A percentile compares a stretch with the other conserved stretches of the same genome.
phyloP scores from a whole-genome alignment of 345 rosid genomes.

The Gossypium mustelinum region DNA sequence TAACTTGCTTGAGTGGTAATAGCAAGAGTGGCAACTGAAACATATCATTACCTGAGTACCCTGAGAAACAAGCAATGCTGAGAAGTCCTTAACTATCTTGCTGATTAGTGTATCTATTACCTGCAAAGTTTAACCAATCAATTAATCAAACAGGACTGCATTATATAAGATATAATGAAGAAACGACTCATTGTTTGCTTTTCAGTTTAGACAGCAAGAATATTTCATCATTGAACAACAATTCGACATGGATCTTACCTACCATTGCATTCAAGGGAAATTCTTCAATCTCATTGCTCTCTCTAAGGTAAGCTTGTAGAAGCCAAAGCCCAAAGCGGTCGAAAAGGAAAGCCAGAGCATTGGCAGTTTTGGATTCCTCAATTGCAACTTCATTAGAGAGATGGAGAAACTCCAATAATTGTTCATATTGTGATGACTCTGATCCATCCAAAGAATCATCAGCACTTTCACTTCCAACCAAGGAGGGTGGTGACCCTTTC shows the following conservation, averaged over 20 bases:
- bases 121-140: slow-evolving; percentile 34
- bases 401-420: slow-evolving; percentile 80
- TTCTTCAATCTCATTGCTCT: slow-evolving; percentile 53
- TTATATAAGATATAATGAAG: slow-evolving; percentile 5
- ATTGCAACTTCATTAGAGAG: slow-evolving; percentile 66
- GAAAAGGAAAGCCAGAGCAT: slow-evolving; percentile 70
- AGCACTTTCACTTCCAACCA: slow-evolving; percentile 68
- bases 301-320: slow-evolving; percentile 74
- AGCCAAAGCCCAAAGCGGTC: slow-evolving; percentile 82
- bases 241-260: slow-evolving; percentile 48
- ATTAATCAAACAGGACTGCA: slow-evolving; percentile 1
- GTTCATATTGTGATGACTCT: slow-evolving; percentile 84
- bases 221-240: neutral
- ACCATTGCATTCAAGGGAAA: slow-evolving; percentile 93
- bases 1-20: neutral
- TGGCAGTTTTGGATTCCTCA: slow-evolving; percentile 77
- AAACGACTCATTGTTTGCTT: neutral
- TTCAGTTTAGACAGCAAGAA: too few relatives aligned
- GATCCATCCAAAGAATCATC: slow-evolving; percentile 86
- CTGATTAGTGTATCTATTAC: slow-evolving; percentile 78
- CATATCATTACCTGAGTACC: slow-evolving; percentile 61
- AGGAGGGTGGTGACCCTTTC: slow-evolving; percentile 54
- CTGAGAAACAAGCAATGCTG: slow-evolving; percentile 77
- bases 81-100: slow-evolving; percentile 87
- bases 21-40: neutral